Base-by-base conservation (phyloP, 2,329 filamentous ascomycete species). In the Ophiosphaerella narmari region DNA sequence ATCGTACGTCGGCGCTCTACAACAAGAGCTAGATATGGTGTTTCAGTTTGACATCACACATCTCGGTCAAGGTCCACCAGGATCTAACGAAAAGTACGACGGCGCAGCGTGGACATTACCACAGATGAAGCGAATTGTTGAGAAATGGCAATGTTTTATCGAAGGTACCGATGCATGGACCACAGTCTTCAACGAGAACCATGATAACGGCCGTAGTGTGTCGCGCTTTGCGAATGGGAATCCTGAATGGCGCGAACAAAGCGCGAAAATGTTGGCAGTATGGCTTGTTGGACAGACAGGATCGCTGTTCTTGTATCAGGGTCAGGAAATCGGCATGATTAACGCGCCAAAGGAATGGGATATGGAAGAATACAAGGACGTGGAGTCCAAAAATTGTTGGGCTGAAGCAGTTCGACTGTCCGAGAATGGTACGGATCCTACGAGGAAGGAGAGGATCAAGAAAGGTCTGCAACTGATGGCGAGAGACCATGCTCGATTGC, bases 401-500 rank as follows among this genome's bases (percentile, higher is more conserved):
- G 63, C 69, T 21, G 68, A 74, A 51, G 62, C 59, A 14, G 70
- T 74, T 24, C 46, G 48, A 16, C 16, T 63, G 16, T 57, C 67
- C 21, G 67, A 70, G 5, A 40, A 58, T 14, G 63, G 63, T 0
- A 57, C 70, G 68, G 63, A 67, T 45, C 60, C 72, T 68, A 65
- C 63, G 16, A 54, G 65, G 5, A 65, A 58, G 36, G 50, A 62
- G 29, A 50, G 44, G 67, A 77, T 63, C 44, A 74, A 69, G 69
- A 60, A 77, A 54, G 77, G 82, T n/a, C 77, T 86, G 62, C 80
- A 82, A 52, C 75, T 78, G 55, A 84, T 85, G 65, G 84, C 81
- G 7, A 70, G 88, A 18, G 88, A 91, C 70, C 88, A 91, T 68
- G 84, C 83, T 7, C 80, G 88, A 39, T 85, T 86, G 0, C 88